Percentiles rank a stretch among this genome's conserved stretches.
Evolutionary conservation across 176 grass and related monocot genomes (phyloP).

Genomic region (Musa acuminata): DNA sequence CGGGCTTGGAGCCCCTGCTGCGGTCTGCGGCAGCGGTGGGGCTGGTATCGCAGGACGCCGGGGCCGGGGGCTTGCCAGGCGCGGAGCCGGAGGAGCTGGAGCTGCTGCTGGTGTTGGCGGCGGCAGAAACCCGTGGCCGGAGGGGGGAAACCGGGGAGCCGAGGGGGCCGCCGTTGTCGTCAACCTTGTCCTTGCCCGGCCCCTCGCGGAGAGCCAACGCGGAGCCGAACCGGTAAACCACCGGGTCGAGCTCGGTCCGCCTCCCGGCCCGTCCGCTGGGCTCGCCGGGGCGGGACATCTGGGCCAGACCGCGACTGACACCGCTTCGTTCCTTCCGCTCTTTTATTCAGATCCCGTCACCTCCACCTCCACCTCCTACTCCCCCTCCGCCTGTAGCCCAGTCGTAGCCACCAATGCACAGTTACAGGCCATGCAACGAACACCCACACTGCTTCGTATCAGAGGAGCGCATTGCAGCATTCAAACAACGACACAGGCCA

Average conservation of each 20-base stretch:
- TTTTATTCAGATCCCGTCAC: too few species aligned
- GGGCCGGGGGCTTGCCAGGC: conserved; percentile 16
- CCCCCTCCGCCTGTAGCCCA: not conserved
- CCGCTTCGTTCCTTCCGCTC: too few species aligned
- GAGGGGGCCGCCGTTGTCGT: not conserved
- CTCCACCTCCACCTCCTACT: too few species aligned
- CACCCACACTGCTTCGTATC: not conserved
- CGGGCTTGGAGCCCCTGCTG: conserved; percentile 17
- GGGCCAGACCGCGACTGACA: not conserved
- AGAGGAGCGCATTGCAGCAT: conserved; percentile 17
- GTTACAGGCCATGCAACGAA: not conserved
- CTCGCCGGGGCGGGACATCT: conserved; percentile 13
- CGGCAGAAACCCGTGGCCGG: not conserved
- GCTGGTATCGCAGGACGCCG: conserved; percentile 23
- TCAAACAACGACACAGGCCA: too few species aligned
- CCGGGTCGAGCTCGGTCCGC: conserved; percentile 13
- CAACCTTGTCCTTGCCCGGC: conserved; percentile 7
- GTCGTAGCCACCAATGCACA: not conserved
- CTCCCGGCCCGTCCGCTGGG: not conserved
- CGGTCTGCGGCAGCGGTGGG: conserved; percentile 34
- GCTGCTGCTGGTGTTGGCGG: conserved; percentile 23
- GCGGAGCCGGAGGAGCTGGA: conserved; percentile 24
- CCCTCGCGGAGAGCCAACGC: not conserved
- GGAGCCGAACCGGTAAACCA: not conserved
- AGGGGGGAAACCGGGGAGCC: conserved; percentile 20